Percentiles rank a stretch among this genome's conserved stretches.
Evolutionary conservation across 768 basidiomycete genomes (phyloP).

Genomic region (Suillus clintonianus): DNA sequence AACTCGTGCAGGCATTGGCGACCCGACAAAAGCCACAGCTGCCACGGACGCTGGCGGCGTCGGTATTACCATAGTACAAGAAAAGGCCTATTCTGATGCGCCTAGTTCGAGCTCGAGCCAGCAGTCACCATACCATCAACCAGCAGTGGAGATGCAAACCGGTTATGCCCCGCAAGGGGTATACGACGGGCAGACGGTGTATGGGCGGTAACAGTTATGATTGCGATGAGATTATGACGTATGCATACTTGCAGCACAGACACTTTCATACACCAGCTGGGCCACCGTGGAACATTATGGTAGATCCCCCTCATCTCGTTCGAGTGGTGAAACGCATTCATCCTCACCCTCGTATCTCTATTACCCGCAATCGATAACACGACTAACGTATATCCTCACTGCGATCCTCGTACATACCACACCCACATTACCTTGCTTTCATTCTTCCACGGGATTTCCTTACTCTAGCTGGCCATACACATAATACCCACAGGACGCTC

Average conservation of each 20-base stretch:
- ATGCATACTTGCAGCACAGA: neutral
- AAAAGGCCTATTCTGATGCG: slow-evolving; percentile 15
- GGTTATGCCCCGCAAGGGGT: slow-evolving; percentile 4
- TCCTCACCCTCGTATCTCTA: neutral
- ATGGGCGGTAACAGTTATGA: slow-evolving; percentile 4
- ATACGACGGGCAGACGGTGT: slow-evolving; percentile 8
- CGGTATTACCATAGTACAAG: slow-evolving; percentile 19
- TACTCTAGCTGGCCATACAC: neutral
- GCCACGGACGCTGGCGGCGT: slow-evolving; percentile 49
- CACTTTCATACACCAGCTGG: neutral
- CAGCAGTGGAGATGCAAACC: slow-evolving; percentile 10
- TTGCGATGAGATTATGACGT: slow-evolving; percentile 1
- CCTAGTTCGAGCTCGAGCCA: neutral
- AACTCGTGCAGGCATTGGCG: slow-evolving; percentile 91
- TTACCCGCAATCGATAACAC: neutral
- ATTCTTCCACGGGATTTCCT: neutral
- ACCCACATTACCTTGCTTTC: neutral
- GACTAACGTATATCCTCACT: neutral
- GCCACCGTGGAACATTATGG: neutral
- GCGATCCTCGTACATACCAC: neutral
- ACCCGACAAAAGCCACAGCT: slow-evolving; percentile 74
- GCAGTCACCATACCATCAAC: neutral
- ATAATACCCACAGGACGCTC: neutral
- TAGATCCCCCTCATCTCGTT: neutral
- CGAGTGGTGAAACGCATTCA: neutral